Conservation (phyloP, 2,329 filamentous ascomycete genomes). For the Aspergillus persii region DNA sequence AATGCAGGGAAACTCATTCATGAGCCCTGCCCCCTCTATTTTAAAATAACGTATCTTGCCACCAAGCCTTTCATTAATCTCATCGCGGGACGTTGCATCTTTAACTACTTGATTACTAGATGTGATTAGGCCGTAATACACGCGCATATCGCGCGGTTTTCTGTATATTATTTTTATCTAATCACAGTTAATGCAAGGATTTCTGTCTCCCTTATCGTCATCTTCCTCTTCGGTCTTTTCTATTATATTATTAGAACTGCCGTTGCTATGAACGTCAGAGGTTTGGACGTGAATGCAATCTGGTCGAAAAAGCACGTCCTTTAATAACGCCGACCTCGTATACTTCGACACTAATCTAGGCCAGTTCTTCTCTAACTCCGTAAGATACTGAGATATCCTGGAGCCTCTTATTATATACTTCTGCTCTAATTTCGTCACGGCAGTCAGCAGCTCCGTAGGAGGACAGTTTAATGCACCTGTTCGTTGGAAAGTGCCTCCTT, state of each 20-base stretch:
- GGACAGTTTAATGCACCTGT: neutral
- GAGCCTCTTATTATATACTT: too few species aligned
- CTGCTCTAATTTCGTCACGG: neutral
- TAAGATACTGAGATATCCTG: neutral
- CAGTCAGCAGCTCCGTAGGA: neutral
- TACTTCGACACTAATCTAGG: too few species aligned
- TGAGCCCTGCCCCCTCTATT: slow-evolving; percentile 5
- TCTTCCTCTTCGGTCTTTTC: too few species aligned
- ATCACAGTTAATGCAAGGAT: too few species aligned
- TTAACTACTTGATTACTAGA: slow-evolving; percentile 1
- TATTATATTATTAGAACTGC: too few species aligned
- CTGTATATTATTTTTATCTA: too few species aligned
- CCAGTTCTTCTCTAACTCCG: neutral
- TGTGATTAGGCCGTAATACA: neutral
- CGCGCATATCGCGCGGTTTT: too few species aligned
- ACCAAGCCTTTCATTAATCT: neutral
- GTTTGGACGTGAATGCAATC: too few species aligned
- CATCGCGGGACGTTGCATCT: neutral
- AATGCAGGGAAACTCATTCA: slow-evolving; percentile 2
- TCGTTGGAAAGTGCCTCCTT: neutral
- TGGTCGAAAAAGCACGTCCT: too few species aligned
- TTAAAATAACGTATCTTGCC: neutral
- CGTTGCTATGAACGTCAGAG: too few species aligned
- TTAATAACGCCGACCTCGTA: too few species aligned
- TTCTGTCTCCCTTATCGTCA: too few species aligned